Percentiles rank a stretch among this genome's conserved stretches.
phyloP scores from a whole-genome alignment of 2,329 filamentous ascomycete genomes.

The Ambrosiella xylebori region DNA sequence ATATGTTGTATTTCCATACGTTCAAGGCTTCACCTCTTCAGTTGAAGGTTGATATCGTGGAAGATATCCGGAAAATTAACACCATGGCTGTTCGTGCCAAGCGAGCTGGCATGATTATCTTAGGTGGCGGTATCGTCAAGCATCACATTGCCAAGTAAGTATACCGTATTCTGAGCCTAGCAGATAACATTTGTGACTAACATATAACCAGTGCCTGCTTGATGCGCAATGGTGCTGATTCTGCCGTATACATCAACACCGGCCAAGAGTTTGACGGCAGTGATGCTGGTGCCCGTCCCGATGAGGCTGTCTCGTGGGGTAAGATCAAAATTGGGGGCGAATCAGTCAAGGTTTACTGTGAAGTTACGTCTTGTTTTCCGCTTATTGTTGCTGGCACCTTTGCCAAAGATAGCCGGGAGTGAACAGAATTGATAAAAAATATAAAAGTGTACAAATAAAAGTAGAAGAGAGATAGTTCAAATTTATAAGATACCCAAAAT shows the following conservation, averaged over 20 bases:
- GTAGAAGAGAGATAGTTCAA: too few species aligned
- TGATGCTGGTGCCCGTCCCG: conserved; percentile 83
- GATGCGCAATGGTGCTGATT: conserved; percentile 95
- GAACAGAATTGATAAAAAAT: background rate
- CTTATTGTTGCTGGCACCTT: conserved; percentile 52
- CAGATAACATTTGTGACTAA: background rate
- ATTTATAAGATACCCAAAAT: too few species aligned
- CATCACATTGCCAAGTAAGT: conserved; percentile 78
- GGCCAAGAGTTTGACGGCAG: conserved; percentile 95
- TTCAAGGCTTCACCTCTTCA: conserved; percentile 74
- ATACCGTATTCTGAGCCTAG: background rate
- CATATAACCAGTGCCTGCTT: conserved; percentile 46
- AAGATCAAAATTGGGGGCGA: conserved; percentile 87
- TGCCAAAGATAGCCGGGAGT: conserved; percentile 31
- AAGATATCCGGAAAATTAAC: conserved; percentile 87
- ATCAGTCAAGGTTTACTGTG: conserved; percentile 65
- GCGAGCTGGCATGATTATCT: conserved; percentile 81
- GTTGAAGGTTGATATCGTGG: conserved; percentile 76
- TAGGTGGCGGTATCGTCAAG: conserved; percentile 90
- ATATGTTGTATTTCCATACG: conserved; percentile 98
- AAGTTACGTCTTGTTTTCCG: conserved; percentile 47
- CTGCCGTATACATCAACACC: conserved; percentile 94
- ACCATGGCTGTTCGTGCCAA: conserved; percentile 77
- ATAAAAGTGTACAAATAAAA: background rate
- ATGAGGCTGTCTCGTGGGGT: conserved; percentile 96